Evolutionary conservation across 352 stramenopile species (phyloP), one percentile per base, ranked within the genome.

Genomic region (Thalassiosira hispida): DNA sequence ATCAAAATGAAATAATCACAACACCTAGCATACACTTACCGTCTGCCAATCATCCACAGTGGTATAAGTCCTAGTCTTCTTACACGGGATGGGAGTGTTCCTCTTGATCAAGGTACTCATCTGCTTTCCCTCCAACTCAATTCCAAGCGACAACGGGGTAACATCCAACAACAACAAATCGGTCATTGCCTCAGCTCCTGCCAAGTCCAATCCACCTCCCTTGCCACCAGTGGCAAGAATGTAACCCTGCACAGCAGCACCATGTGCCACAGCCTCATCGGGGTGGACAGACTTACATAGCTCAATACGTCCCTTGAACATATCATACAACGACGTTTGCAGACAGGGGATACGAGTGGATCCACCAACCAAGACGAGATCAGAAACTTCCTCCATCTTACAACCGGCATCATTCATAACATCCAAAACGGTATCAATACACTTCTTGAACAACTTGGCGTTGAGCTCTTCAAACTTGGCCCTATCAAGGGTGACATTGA

Each of bases 31-130:
- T 83, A 72, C 97, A 52, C 94, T 81, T 23, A 98, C 94, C 55
- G 88, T 91, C 20, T 94, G 96, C 90, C 99, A 97, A 92, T 99
- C 99, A 91, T 99, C 97, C 81, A 98, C 92, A 91, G 98, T 99
- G 61, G 96, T 98, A 91, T 99, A 99, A 38, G 94, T 98, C 93
- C 99, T 82, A 73, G 94, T 96, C 92, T 99, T 99, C 93, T 99
- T 99, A 70, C 96, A 98, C 14, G 97, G 97, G 76, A 99, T 98
- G 47, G 96, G 96, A 25, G 96, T 99, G 91, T 98, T 98, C 77
- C 96, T 92, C 88, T 97, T 98, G 87, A 99, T 99, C 2, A 99
- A 90, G 88, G 98, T 98, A 65, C 96, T 99, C 97, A 99, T 99
- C 66, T 99, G 96, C 80, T 97, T 97, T 77, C 97, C 97, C 40